Percentiles rank a stretch among this genome's conserved stretches.
phyloP scores from a whole-genome alignment of 2,329 filamentous ascomycete species.

The Colletotrichum agaves region DNA sequence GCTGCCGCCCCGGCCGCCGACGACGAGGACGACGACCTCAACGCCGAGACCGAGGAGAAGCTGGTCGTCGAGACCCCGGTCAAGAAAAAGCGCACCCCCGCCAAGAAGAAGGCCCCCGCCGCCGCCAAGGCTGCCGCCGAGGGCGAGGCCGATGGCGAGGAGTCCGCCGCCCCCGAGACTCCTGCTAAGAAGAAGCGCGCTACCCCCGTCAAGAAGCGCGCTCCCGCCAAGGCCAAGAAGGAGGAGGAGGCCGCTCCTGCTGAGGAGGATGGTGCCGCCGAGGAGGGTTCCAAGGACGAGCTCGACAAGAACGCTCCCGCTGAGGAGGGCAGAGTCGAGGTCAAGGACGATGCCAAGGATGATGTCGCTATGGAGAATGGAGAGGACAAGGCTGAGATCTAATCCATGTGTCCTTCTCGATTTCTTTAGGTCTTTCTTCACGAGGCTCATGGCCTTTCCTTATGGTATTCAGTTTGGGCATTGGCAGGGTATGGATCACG shows the following conservation, averaged over 20 bases:
- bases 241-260: neutral
- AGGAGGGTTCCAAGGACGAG: neutral
- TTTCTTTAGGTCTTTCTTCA: neutral
- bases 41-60: conserved; percentile 22
- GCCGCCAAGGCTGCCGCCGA: neutral
- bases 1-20: neutral
- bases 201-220: conserved; percentile 13
- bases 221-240: conserved; percentile 22
- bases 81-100: conserved; percentile 27
- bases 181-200: conserved; percentile 35
- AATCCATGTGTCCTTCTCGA: neutral
- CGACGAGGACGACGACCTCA: conserved; percentile 11
- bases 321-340: conserved; percentile 29
- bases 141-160: conserved; percentile 4
- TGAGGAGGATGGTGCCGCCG: conserved; percentile 12
- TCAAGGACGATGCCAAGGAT: conserved; percentile 23
- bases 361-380: conserved; percentile 15
- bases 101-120: conserved; percentile 16
- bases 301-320: neutral
- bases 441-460: neutral
- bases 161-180: conserved; percentile 4
- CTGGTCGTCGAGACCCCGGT: conserved; percentile 23
- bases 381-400: conserved; percentile 15
- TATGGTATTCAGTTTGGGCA: neutral
- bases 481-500: neutral